These are phyloP conservation scores for Toxicodendron radicans DNA, from an alignment of 345 rosid species.

Conservation along the genomic window DNA sequence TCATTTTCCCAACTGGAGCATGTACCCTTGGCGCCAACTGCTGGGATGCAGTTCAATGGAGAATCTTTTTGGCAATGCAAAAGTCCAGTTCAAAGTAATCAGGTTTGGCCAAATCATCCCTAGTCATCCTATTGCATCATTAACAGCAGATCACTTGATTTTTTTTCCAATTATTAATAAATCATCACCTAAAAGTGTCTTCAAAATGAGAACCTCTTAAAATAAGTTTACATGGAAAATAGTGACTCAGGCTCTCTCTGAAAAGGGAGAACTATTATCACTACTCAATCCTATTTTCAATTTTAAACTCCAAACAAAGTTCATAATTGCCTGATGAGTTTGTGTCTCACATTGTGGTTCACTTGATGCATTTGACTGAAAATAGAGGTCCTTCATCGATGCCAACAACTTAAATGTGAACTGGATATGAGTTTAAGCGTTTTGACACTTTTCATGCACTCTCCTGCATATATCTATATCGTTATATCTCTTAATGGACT, in stretches of 20 bases:
- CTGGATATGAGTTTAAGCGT: not conserved
- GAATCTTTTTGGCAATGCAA: conserved; percentile 72
- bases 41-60: conserved; percentile 41
- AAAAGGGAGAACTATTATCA: not conserved
- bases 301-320: not conserved
- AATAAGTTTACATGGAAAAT: not conserved
- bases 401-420: not conserved
- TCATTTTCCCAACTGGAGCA: conserved; percentile 48
- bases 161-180: conserved; percentile 6
- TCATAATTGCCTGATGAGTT: not conserved
- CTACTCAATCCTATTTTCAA: not conserved
- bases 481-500: not conserved
- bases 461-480: not conserved
- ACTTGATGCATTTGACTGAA: not conserved
- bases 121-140: conserved; percentile 18
- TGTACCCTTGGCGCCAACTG: conserved; percentile 44
- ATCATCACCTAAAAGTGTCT: not conserved
- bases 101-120: conserved; percentile 32
- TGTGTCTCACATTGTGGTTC: not conserved
- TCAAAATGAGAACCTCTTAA: not conserved
- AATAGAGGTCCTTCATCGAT: not conserved
- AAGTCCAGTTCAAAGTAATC: conserved; percentile 49
- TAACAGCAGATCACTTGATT: conserved; percentile 2
- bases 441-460: not conserved
- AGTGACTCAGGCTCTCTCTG: not conserved